Evolutionary conservation across 2,329 filamentous ascomycete genomes (phyloP).

Genomic region (Dactylellina haptotyla): DNA sequence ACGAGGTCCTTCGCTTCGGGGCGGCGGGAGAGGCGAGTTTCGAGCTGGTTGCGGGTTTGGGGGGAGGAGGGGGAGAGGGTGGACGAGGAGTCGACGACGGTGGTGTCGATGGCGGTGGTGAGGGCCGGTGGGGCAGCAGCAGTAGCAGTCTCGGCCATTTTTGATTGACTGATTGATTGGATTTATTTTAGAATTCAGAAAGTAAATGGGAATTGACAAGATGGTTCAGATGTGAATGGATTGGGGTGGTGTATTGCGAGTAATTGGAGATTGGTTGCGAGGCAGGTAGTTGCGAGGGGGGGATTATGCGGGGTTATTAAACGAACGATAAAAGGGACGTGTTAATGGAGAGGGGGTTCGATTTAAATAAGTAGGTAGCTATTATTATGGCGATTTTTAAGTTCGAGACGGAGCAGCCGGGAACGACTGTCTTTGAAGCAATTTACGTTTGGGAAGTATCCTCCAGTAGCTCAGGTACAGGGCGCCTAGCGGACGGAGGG

Average conservation of each 20-base stretch:
- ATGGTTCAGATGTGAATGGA: background rate
- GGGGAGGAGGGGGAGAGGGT: conserved; percentile 36
- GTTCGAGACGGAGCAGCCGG: background rate
- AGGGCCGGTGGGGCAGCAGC: background rate
- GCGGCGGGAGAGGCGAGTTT: conserved; percentile 45
- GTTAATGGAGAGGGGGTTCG: too few species aligned
- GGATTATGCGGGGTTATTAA: background rate
- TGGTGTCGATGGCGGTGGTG: conserved; percentile 3
- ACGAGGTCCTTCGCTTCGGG: conserved; percentile 46
- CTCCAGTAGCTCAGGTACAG: background rate
- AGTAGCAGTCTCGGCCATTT: conserved; percentile 31
- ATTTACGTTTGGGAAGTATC: conserved; percentile 1
- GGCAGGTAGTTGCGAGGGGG: background rate
- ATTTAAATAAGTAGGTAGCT: too few species aligned
- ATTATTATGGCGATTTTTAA: too few species aligned
- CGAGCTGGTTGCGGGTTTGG: conserved; percentile 20
- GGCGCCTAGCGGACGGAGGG: background rate
- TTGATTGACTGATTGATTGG: background rate
- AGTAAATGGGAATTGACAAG: background rate
- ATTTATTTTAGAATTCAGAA: too few species aligned
- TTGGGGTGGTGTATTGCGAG: background rate
- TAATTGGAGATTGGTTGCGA: background rate
- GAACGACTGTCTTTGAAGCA: background rate
- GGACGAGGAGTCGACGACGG: conserved; percentile 29
- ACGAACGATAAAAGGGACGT: background rate